Base-by-base conservation (phyloP, 768 basidiomycete species). In the Gloeophyllum trabeum region DNA sequence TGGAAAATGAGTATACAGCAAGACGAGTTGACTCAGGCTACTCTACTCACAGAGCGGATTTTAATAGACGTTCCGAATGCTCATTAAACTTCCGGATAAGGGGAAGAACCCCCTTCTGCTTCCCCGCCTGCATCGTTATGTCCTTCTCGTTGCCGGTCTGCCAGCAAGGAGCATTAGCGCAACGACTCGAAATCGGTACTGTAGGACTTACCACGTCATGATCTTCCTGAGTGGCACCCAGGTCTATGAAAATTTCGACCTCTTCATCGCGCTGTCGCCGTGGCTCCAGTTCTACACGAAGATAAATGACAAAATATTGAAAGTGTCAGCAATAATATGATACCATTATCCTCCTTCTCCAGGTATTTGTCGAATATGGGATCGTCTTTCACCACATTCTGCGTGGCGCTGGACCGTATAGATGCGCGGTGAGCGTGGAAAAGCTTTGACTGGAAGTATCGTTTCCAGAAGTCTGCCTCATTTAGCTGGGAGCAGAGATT, bases 61-160 rank as follows among this genome's bases (percentile, higher is more conserved):
- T 81, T 12, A 98, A 64, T 6, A 97, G 65, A 49, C 91, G 66
- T 51, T 94, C 90, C 1, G 91, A 96, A 59, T 99, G 96, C 54
- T 97, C 91, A 53, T 98, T 99, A 63, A 99, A 98, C 56, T 93
- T 87, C 39, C 94, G 74, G 49, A 99, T 98, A 37, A 98, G 70
- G 0, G 96, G 96, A 19, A 99, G 61, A 10, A 88, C 85, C 25
- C 81, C 83, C 39, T 79, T 73, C 58, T 96, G 86, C 53, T 82
- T 75, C 13, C 96, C 96, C 12, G 94, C 79, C 57, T 89, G 89
- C 96, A 98, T 99, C 1, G 96, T 98, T 19, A 87, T 56, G 52
- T 99, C 96, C 57, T 74, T 80, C 49, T 81, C 77, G 51, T 94
- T 94, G 16, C 89, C 88, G 2, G 86, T 86, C 89, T 96, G 49